Evolutionary conservation across 352 stramenopile genomes (phyloP), one percentile per base, ranked within the genome.

Genomic region (Phytophthora ohioensis): DNA sequence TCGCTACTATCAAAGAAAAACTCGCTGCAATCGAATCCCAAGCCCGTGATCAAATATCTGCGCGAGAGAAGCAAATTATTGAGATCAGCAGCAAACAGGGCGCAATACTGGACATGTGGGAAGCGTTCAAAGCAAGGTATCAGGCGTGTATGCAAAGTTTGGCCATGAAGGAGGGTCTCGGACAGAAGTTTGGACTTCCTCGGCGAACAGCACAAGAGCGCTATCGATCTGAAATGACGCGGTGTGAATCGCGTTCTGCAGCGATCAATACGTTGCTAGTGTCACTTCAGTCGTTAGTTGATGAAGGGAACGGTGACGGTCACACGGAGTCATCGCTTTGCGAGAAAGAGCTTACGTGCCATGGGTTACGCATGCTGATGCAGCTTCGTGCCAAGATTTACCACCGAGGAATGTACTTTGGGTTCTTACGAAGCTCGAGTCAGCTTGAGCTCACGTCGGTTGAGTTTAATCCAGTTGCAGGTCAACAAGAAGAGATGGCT

Each of bases 151-250:
- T 92, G 17, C 90, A 95, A 60, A 87, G 67, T 39, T 67, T 98
- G 47, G 93, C 87, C 13, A 93, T 98, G 76, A 88, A 90, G 54
- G 90, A 97, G 66, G 92, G 93, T 0, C 75, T 98, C 0, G 92
- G 92, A 0, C 90, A 93, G 68, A 98, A 95, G 72, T 98, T 94
- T 39, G 91, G 93, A 12, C 70, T 93, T 27, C 93, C 93, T 54
- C 75, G 90, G 0, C 86, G 92, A 35, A 88, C 80, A 11, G 91
- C 93, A 2, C 90, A 97, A 66, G 92, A 98, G 59, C 68, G 82
- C 12, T 91, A 95, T 41, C 82, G 93, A 4, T 94, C 88, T 1
- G 89, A 95, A 61, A 91, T 93, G 12, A 92, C 85, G 27, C 85
- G 85, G 7, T 92, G 88, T 27, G 91, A 97, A 34, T 76, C 84